These are phyloP conservation scores for Hymenotorrendiella dingleyae DNA, from an alignment of 2,329 filamentous ascomycete genomes.

Conservation along the genomic window DNA sequence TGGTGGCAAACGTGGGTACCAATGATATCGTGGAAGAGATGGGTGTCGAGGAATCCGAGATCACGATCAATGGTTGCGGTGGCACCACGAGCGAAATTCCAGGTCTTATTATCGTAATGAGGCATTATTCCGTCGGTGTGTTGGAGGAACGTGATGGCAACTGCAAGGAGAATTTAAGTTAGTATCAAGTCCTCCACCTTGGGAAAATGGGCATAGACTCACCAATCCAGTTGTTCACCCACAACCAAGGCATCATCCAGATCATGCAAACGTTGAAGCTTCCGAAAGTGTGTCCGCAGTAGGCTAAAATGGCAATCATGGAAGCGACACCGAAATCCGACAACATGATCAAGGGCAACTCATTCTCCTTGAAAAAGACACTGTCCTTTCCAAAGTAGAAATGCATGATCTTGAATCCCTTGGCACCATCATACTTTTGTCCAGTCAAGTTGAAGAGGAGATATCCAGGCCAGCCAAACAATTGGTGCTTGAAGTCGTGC, in stretches of 20 bases:
- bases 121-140: constrained; percentile 55
- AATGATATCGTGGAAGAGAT: constrained; percentile 62
- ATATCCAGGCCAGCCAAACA: constrained; percentile 60
- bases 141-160: constrained; percentile 71
- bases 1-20: constrained; percentile 61
- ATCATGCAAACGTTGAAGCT: constrained; percentile 50
- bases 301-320: constrained; percentile 45
- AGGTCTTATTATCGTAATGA: constrained; percentile 52
- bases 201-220: constrained; percentile 25
- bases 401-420: constrained; percentile 27
- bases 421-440: constrained; percentile 27
- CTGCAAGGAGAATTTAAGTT: constrained; percentile 31
- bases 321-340: constrained; percentile 55
- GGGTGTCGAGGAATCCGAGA: constrained; percentile 57
- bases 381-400: constrained; percentile 57
- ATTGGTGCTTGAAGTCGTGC: constrained; percentile 54
- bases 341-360: constrained; percentile 49
- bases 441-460: constrained; percentile 49
- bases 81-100: constrained; percentile 58
- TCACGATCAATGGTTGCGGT: constrained; percentile 59
- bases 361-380: constrained; percentile 53
- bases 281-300: constrained; percentile 47
- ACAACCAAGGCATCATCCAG: constrained; percentile 60
- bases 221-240: constrained; percentile 67
- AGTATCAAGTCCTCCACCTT: neutral